A percentile compares a stretch with the other conserved stretches of the same genome.
phyloP scores from a whole-genome alignment of 192 early-diverging fungal species.

The Umbelopsis sp. region DNA sequence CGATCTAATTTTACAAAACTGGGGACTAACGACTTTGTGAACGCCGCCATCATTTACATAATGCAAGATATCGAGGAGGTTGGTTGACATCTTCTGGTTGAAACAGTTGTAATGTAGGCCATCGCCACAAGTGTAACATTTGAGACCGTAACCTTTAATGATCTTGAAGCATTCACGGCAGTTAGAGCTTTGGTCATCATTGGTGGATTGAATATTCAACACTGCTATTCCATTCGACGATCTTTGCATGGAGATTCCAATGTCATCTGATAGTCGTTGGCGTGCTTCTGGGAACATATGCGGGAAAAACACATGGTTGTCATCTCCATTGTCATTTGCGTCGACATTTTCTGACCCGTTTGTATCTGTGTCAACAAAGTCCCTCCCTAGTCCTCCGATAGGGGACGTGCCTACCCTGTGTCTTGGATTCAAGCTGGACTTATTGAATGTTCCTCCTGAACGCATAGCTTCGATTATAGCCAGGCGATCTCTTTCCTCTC shows the following conservation, averaged over 20 bases:
- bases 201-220: background rate
- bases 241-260: background rate
- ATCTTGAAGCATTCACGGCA: slow-evolving; percentile 43
- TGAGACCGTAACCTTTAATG: slow-evolving; percentile 50
- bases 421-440: slow-evolving; percentile 1
- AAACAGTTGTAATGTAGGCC: slow-evolving; percentile 55
- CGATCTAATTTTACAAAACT: slow-evolving; percentile 35
- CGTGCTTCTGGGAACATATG: slow-evolving; percentile 38
- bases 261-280: background rate
- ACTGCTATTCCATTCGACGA: background rate
- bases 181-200: slow-evolving; percentile 11
- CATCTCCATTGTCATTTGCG: slow-evolving; percentile 13
- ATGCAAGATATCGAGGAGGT: slow-evolving; percentile 35
- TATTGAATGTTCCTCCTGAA: background rate
- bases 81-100: slow-evolving; percentile 29
- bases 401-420: background rate
- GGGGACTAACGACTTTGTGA: slow-evolving; percentile 46
- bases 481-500: background rate
- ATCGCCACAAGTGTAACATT: slow-evolving; percentile 53
- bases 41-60: slow-evolving; percentile 39
- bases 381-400: background rate
- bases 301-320: slow-evolving; percentile 41
- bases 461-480: slow-evolving; percentile 3
- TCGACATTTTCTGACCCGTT: background rate
- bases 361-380: background rate